These are phyloP conservation scores for Psilocybe cubensis DNA, from an alignment of 768 basidiomycete species.

Conservation along the genomic window DNA sequence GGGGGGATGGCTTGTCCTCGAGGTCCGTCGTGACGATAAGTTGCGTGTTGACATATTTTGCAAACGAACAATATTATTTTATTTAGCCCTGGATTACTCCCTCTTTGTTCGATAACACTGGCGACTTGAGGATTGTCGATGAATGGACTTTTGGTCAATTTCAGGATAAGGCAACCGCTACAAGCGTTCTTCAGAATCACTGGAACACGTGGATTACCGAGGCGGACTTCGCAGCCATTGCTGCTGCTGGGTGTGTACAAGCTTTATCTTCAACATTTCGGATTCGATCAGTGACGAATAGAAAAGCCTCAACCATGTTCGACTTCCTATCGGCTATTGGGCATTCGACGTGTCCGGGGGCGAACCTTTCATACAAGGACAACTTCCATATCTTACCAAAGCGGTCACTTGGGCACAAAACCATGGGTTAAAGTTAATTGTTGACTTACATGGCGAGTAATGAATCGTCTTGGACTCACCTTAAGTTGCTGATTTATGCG, in stretches of 20 bases:
- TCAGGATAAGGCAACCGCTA: constrained; percentile 54
- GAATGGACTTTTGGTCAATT: constrained; percentile 77
- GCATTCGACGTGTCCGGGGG: constrained; percentile 80
- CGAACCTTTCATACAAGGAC: constrained; percentile 81
- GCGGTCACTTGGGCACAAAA: constrained; percentile 73
- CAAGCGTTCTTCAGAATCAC: constrained; percentile 58
- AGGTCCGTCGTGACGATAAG: constrained; percentile 32
- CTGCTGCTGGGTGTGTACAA: constrained; percentile 66
- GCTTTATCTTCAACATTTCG: constrained; percentile 5
- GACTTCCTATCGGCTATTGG: constrained; percentile 90
- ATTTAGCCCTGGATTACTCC: constrained; percentile 79
- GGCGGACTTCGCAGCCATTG: constrained; percentile 74
- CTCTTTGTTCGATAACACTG: constrained; percentile 72
- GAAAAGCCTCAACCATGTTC: constrained; percentile 78
- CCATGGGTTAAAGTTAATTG: constrained; percentile 76
- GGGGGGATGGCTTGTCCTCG: constrained; percentile 59
- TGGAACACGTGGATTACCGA: constrained; percentile 90
- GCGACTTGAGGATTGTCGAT: constrained; percentile 62
- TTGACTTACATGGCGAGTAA: constrained; percentile 68
- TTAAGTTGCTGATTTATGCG: neutral
- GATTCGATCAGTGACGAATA: neutral
- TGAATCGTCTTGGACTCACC: neutral
- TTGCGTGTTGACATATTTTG: neutral
- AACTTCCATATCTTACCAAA: constrained; percentile 67
- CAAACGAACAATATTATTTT: neutral